Evolutionary conservation across 768 basidiomycete species (phyloP).

Genomic region (Termitomyces sp.): DNA sequence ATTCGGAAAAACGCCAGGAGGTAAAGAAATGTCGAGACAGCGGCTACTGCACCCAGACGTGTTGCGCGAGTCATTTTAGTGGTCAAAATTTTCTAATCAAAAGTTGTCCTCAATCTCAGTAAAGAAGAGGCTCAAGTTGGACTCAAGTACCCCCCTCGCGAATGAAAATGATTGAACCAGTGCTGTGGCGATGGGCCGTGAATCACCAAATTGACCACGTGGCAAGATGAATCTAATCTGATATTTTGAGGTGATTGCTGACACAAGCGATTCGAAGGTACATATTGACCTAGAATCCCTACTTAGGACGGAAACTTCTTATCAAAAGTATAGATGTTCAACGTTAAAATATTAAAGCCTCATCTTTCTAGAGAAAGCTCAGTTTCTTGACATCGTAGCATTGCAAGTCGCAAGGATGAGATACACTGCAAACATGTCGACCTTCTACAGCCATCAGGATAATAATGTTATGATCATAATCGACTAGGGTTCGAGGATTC

Average conservation of each 20-base stretch:
- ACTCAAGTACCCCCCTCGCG: background rate
- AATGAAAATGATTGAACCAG: background rate
- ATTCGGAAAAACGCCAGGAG: constrained; percentile 50
- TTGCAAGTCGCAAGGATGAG: background rate
- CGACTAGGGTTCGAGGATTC: background rate
- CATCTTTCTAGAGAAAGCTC: background rate
- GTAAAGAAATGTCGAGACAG: constrained; percentile 43
- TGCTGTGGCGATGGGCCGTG: background rate
- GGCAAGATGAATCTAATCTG: background rate
- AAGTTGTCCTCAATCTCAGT: background rate
- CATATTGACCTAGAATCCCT: too few relatives aligned
- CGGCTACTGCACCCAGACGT: constrained; percentile 41
- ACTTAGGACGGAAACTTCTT: too few relatives aligned
- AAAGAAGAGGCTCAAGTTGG: background rate
- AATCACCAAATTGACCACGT: background rate
- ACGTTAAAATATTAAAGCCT: background rate
- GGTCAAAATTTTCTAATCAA: background rate
- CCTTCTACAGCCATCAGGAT: background rate
- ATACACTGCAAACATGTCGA: too few relatives aligned
- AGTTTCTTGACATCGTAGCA: background rate
- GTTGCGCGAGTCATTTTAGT: constrained; percentile 55
- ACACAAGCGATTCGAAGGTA: too few relatives aligned
- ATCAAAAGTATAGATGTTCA: too few relatives aligned
- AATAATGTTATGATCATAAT: background rate
- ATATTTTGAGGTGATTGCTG: too few relatives aligned